phyloP scores from a whole-genome alignment of 139 green algal species.

The Eudorina sp. region DNA sequence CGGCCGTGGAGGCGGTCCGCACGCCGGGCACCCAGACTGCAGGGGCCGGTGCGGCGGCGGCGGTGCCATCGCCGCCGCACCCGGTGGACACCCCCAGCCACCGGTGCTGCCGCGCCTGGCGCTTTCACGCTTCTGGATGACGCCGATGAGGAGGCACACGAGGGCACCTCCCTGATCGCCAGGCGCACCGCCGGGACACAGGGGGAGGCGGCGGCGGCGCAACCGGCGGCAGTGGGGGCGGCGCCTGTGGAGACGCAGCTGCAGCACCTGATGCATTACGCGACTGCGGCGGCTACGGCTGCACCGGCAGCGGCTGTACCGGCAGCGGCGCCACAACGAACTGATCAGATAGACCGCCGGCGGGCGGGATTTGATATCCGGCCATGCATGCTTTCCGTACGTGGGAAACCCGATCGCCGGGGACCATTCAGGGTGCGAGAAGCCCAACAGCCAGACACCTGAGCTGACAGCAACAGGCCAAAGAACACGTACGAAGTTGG shows the following conservation, averaged over 20 bases:
- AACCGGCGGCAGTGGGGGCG: neutral
- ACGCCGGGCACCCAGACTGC: neutral
- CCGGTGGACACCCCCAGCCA: no score
- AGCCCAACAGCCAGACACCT: no score
- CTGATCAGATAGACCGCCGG: no score
- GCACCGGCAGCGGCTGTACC: no score
- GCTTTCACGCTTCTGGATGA: conserved; percentile 41
- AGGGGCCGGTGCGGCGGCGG: neutral
- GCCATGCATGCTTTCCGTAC: no score
- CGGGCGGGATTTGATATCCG: no score
- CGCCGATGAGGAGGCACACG: conserved; percentile 16
- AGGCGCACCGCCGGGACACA: neutral
- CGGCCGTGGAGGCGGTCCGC: neutral
- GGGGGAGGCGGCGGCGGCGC: neutral
- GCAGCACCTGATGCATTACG: neutral
- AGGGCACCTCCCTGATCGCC: neutral
- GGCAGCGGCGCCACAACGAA: neutral
- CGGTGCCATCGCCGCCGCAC: neutral
- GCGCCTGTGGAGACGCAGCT: neutral
- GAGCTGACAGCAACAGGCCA: no score
- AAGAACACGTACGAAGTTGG: no score
- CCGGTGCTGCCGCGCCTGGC: neutral
- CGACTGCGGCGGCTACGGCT: neutral
- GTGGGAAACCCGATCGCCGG: no score
- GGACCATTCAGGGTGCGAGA: no score